These are phyloP conservation scores for Agaricus subrufescens DNA, from an alignment of 768 basidiomycete species.

Conservation along the genomic window DNA sequence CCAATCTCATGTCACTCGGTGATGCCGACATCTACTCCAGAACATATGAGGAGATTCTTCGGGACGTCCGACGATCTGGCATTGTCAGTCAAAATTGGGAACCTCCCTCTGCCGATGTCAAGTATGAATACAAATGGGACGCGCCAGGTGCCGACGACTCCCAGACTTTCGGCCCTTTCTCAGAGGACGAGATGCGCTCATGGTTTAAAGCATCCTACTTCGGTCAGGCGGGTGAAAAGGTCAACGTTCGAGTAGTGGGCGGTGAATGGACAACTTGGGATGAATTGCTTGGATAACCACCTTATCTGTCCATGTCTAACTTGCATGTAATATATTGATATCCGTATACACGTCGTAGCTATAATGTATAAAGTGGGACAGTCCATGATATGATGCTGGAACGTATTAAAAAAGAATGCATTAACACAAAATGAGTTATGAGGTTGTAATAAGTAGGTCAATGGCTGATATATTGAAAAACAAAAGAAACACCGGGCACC, in stretches of 20 bases:
- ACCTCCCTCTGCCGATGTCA: constrained; percentile 70
- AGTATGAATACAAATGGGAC: constrained; percentile 83
- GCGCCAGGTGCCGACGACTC: constrained; percentile 41
- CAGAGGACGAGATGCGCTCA: constrained; percentile 70
- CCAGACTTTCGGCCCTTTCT: constrained; percentile 75
- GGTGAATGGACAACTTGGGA: constrained; percentile 77
- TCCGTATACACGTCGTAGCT: constrained; percentile 14
- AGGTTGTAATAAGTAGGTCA: constrained; percentile 24
- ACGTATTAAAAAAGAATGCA: not conserved
- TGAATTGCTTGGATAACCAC: constrained; percentile 46
- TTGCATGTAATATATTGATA: constrained; percentile 9
- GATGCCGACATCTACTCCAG: constrained; percentile 84
- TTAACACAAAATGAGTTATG: not conserved
- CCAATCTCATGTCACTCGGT: constrained; percentile 82
- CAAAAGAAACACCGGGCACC: constrained; percentile 81
- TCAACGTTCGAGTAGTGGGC: constrained; percentile 62
- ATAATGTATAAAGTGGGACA: constrained; percentile 13
- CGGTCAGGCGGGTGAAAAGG: constrained; percentile 71
- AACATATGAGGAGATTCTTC: constrained; percentile 82
- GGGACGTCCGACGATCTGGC: constrained; percentile 68
- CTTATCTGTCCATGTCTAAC: constrained; percentile 5
- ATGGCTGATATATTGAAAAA: constrained; percentile 95
- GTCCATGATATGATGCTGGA: not conserved
- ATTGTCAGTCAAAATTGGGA: constrained; percentile 64
- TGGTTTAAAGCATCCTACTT: constrained; percentile 86